Evolutionary conservation across 305 asterid species (phyloP).

Genomic region (Fraxinus sp.): DNA sequence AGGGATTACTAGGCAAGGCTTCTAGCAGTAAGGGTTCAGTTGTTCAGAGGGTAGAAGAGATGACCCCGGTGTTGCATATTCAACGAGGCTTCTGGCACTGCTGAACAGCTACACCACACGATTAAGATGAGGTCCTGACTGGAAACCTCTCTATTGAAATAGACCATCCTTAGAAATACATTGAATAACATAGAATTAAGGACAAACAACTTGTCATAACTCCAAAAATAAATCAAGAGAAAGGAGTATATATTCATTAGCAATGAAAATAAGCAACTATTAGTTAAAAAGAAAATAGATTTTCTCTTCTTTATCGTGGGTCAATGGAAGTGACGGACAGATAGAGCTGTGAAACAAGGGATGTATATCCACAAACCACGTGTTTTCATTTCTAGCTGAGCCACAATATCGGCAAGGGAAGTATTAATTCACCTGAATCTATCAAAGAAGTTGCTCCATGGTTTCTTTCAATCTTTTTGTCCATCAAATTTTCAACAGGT

Average conservation of each 20-base stretch:
- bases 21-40: background rate
- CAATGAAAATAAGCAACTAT: background rate
- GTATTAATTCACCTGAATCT: slow-evolving; percentile 46
- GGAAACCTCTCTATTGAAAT: background rate
- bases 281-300: background rate
- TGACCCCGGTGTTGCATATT: background rate
- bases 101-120: background rate
- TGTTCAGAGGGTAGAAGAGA: background rate
- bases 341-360: slow-evolving; percentile 3
- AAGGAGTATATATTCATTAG: background rate
- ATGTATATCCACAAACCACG: slow-evolving; percentile 4
- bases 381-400: slow-evolving; percentile 1
- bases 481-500: slow-evolving; percentile 34
- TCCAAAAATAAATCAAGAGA: background rate
- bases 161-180: background rate
- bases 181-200: background rate
- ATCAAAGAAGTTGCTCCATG: slow-evolving; percentile 27
- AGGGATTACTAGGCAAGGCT: background rate
- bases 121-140: background rate
- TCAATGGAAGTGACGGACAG: background rate
- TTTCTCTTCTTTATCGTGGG: background rate
- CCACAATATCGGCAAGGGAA: slow-evolving; percentile 19
- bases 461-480: slow-evolving; percentile 33
- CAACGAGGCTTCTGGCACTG: background rate
- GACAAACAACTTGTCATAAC: background rate